Evolutionary conservation across 768 basidiomycete species (phyloP).

Genomic region (Phylloporus arenicola): DNA sequence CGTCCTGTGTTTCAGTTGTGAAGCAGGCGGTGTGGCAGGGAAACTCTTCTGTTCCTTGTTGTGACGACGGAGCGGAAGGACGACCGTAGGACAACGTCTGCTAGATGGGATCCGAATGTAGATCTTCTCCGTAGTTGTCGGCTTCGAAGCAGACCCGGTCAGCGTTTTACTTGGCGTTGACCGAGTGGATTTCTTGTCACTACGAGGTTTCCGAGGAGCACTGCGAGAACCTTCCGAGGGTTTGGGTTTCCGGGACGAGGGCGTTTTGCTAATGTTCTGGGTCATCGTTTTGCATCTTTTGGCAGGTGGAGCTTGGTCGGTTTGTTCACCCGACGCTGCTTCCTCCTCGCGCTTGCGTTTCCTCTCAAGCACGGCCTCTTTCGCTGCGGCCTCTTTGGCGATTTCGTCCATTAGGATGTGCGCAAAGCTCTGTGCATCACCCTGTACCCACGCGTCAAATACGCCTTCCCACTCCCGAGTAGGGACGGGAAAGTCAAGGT

Average conservation of each 20-base stretch:
- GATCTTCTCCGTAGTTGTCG: slow-evolving; percentile 21
- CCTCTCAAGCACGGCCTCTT: slow-evolving; percentile 50
- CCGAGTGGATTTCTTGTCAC: slow-evolving; percentile 9
- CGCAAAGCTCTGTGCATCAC: slow-evolving; percentile 82
- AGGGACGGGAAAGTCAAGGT: slow-evolving; percentile 81
- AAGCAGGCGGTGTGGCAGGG: slow-evolving; percentile 18
- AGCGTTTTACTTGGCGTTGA: slow-evolving; percentile 14
- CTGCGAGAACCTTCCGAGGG: slow-evolving; percentile 18
- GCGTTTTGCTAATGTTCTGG: slow-evolving; percentile 9
- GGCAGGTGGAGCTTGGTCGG: slow-evolving; percentile 15
- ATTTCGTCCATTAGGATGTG: slow-evolving; percentile 53
- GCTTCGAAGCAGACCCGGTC: slow-evolving; percentile 15
- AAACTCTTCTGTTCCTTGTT: slow-evolving; percentile 13
- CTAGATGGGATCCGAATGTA: slow-evolving; percentile 20
- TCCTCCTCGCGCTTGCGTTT: slow-evolving; percentile 55
- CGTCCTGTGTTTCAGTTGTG: slow-evolving; percentile 19
- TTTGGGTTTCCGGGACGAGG: slow-evolving; percentile 20
- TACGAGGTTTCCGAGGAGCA: slow-evolving; percentile 31
- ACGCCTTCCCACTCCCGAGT: slow-evolving; percentile 85
- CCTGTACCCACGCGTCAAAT: slow-evolving; percentile 86
- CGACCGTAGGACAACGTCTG: slow-evolving; percentile 16
- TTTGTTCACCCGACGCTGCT: slow-evolving; percentile 14
- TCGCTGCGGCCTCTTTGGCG: slow-evolving; percentile 47
- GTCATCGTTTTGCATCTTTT: slow-evolving; percentile 23
- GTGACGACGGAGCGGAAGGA: slow-evolving; percentile 11